Evolutionary conservation across 441 rosid species (phyloP).

Genomic region (Bruguiera hainesii): DNA sequence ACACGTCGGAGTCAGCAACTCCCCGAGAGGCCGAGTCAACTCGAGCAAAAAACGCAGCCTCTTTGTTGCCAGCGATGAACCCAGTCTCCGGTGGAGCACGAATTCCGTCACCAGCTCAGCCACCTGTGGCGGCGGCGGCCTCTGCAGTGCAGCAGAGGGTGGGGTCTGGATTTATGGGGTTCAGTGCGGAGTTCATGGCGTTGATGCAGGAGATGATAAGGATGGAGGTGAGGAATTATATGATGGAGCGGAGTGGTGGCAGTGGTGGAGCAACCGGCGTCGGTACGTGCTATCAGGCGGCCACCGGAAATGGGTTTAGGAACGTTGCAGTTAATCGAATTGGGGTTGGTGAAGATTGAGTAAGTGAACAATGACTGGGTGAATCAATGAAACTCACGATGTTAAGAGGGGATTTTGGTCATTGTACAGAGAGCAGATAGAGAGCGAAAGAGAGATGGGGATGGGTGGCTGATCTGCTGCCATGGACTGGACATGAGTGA

Average conservation of each 20-base stretch:
- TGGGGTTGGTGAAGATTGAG: constrained; percentile 54
- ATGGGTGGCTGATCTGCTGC: not conserved
- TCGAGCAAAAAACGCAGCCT: constrained; percentile 14
- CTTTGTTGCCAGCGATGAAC: constrained; percentile 6
- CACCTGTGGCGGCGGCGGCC: not conserved
- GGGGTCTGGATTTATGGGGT: constrained; percentile 26
- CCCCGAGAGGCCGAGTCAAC: constrained; percentile 25
- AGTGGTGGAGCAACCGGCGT: constrained; percentile 8
- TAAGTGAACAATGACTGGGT: constrained; percentile 15
- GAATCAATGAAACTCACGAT: constrained; percentile 2
- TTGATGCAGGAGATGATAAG: constrained; percentile 78
- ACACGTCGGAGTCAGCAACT: constrained; percentile 31
- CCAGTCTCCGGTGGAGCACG: not conserved
- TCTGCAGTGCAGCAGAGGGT: constrained; percentile 6
- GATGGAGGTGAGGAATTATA: constrained; percentile 62
- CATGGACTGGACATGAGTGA: not conserved
- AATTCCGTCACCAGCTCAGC: not conserved
- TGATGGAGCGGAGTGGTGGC: constrained; percentile 47
- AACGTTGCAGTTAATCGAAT: constrained; percentile 46
- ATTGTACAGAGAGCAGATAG: constrained; percentile 53
- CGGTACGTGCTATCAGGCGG: constrained; percentile 43
- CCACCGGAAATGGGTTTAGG: constrained; percentile 47
- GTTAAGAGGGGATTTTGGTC: constrained; percentile 31
- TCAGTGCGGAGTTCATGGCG: constrained; percentile 53
- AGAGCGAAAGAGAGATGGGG: constrained; percentile 7